Evolutionary conservation across 768 basidiomycete species (phyloP).

Genomic region (Candolleomyces aberdarensis): DNA sequence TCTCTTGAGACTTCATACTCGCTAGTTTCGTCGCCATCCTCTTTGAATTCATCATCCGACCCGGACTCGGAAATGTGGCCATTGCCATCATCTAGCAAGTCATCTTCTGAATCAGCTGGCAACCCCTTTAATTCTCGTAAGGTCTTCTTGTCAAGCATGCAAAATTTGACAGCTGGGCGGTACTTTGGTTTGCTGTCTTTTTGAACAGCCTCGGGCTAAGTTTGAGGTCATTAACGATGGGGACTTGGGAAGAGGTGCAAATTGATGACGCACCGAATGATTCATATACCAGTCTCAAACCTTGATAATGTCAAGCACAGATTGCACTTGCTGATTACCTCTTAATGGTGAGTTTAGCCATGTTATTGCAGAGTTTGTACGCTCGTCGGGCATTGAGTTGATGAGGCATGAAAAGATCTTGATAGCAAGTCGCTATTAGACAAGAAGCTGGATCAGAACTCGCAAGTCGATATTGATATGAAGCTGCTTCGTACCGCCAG

Average conservation of each 20-base stretch:
- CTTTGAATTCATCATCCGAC: too few species aligned
- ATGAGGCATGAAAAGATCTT: conserved; percentile 18
- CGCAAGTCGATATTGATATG: not conserved
- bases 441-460: not conserved
- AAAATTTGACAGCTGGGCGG: conserved; percentile 14
- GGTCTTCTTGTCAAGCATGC: conserved; percentile 5
- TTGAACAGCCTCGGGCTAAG: not conserved
- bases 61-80: too few species aligned
- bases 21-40: too few species aligned
- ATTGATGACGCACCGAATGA: not conserved
- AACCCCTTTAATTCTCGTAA: not conserved
- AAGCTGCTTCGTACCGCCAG: not conserved
- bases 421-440: conserved; percentile 14
- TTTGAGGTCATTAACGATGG: conserved; percentile 8
- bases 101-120: too few species aligned
- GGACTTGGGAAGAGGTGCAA: conserved; percentile 5
- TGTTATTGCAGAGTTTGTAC: conserved; percentile 12
- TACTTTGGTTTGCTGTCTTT: conserved; percentile 1
- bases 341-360: conserved; percentile 23
- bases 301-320: conserved; percentile 10
- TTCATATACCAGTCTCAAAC: not conserved
- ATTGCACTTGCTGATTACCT: conserved; percentile 15
- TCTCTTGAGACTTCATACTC: too few species aligned
- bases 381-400: conserved; percentile 28
- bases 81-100: too few species aligned